phyloP scores from a whole-genome alignment of 768 basidiomycete species.

The Pleurotus sapidus region DNA sequence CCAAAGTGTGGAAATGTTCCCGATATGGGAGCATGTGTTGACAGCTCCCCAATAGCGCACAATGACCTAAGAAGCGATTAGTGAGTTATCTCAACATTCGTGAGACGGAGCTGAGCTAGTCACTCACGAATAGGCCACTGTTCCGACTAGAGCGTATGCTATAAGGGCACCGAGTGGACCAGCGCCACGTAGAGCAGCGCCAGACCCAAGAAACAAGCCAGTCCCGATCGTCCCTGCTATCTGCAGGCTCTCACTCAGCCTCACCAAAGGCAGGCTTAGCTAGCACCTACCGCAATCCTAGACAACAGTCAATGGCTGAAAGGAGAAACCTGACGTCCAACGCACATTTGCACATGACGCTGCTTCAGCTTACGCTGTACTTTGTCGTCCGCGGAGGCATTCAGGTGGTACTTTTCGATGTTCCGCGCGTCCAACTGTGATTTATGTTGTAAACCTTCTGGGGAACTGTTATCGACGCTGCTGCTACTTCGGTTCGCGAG shows the following conservation, averaged over 20 bases:
- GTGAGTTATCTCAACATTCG: not conserved
- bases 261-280: not conserved
- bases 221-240: slow-evolving; percentile 76
- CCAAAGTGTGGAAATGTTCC: slow-evolving; percentile 76
- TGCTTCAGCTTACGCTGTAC: slow-evolving; percentile 73
- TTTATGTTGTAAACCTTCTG: no score
- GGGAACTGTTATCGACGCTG: not conserved
- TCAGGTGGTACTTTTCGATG: slow-evolving; percentile 38
- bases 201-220: slow-evolving; percentile 70
- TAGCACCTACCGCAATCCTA: slow-evolving; percentile 58
- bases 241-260: slow-evolving; percentile 20
- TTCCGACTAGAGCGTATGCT: slow-evolving; percentile 61
- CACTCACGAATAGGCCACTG: slow-evolving; percentile 59
- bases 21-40: slow-evolving; percentile 70
- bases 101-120: not conserved
- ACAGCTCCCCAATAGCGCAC: slow-evolving; percentile 73
- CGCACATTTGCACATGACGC: slow-evolving; percentile 76
- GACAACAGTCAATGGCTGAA: not conserved
- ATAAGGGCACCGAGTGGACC: slow-evolving; percentile 67
- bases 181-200: slow-evolving; percentile 53
- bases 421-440: not conserved
- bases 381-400: slow-evolving; percentile 59
- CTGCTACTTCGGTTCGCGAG: not conserved
- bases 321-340: slow-evolving; percentile 1
- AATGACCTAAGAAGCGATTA: slow-evolving; percentile 38